Conservation (phyloP, 2,329 filamentous ascomycete species). For the Tolypocladium pustulatum region DNA sequence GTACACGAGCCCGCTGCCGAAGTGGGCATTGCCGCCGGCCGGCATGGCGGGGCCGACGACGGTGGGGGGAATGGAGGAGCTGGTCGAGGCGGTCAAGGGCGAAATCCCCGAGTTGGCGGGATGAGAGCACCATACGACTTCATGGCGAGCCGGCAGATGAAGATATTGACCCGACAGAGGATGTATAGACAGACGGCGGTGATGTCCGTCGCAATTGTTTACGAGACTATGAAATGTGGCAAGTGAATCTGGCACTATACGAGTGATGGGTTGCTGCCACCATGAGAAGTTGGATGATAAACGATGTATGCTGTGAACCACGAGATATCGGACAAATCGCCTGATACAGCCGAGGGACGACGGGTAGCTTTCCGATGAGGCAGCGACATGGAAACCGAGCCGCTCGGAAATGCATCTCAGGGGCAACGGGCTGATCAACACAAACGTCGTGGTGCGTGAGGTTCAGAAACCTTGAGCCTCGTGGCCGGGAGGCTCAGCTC, state of each 20-base stretch:
- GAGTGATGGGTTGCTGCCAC: background rate
- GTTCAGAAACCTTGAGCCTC: background rate
- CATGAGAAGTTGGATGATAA: background rate
- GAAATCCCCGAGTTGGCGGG: constrained; percentile 29
- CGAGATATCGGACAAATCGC: background rate
- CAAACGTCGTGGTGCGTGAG: background rate
- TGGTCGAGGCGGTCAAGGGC: constrained; percentile 44
- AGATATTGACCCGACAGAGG: background rate
- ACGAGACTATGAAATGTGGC: background rate
- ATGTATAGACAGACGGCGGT: background rate
- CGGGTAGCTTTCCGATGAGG: background rate
- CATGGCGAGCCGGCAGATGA: background rate
- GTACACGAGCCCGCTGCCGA: constrained; percentile 74
- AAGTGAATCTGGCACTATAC: background rate
- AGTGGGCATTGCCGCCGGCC: constrained; percentile 75
- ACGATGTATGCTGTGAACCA: background rate
- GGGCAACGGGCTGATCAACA: background rate
- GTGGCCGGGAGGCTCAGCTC: background rate
- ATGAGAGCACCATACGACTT: background rate
- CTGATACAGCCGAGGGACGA: background rate
- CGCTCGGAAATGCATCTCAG: background rate
- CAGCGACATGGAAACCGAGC: background rate
- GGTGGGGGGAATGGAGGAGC: constrained; percentile 49
- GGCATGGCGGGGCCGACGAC: constrained; percentile 62
- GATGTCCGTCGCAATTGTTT: background rate